These are phyloP conservation scores for Dujonia santamariae DNA, from an alignment of 1,139 yeast species.

Conservation along the genomic window DNA sequence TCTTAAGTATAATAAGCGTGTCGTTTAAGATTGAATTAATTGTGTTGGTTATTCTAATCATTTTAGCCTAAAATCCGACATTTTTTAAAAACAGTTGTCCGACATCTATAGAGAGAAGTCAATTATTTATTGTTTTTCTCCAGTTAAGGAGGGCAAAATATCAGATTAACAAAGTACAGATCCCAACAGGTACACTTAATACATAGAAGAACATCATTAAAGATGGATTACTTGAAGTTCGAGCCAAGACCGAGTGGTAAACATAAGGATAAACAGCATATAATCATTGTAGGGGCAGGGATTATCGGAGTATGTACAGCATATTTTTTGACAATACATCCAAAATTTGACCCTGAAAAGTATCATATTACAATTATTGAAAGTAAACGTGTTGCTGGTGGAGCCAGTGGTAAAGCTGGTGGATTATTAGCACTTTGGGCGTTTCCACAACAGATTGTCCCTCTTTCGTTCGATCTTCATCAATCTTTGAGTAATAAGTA, in stretches of 20 bases:
- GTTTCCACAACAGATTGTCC: constrained; percentile 92
- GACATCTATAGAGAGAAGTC: too few relatives aligned
- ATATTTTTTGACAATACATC: constrained; percentile 80
- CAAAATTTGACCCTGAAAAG: constrained; percentile 65
- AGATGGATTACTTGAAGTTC: constrained; percentile 34
- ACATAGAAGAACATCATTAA: too few relatives aligned
- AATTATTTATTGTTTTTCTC: too few relatives aligned
- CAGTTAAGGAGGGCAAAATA: too few relatives aligned
- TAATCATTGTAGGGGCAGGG: constrained; percentile 87
- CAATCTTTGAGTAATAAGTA: constrained; percentile 76
- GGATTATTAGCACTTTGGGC: constrained; percentile 95
- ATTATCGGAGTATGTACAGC: constrained; percentile 96
- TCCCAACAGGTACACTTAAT: too few relatives aligned
- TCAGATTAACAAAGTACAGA: too few relatives aligned
- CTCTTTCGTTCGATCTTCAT: constrained; percentile 81
- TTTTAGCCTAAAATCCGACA: too few relatives aligned
- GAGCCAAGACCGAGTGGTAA: constrained; percentile 50
- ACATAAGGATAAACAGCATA: constrained; percentile 62
- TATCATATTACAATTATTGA: constrained; percentile 87
- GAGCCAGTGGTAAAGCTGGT: constrained; percentile 97
- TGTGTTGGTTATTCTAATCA: too few relatives aligned
- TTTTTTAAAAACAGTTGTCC: too few relatives aligned
- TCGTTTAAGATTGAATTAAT: too few relatives aligned
- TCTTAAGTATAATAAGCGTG: too few relatives aligned
- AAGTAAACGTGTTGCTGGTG: constrained; percentile 91